Conservation (phyloP, 225 moss, liverwort and hornwort genomes). For the Marchantia paleacea region DNA sequence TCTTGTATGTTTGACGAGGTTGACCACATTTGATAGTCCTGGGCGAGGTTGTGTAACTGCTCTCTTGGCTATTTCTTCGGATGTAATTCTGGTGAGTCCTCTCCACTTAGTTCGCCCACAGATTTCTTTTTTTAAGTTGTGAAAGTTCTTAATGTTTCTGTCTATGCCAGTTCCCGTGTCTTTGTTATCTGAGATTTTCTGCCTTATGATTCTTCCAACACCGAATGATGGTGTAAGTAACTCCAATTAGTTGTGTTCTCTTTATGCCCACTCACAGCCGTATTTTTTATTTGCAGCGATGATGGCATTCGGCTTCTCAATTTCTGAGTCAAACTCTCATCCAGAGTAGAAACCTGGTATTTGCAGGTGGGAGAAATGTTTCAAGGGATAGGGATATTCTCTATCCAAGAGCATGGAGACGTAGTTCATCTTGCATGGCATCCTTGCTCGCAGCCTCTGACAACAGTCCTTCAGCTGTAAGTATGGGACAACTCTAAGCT, state of each 20-base stretch:
- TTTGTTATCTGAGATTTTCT: too few species aligned
- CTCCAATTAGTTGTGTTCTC: too few species aligned
- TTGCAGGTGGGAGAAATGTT: conserved; percentile 37
- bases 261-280: too few species aligned
- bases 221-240: too few species aligned
- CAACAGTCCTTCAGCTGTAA: conserved; percentile 33
- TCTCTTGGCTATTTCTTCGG: conserved; percentile 14
- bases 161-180: too few species aligned
- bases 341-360: too few species aligned
- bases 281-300: too few species aligned
- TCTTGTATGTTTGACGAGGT: conserved; percentile 29
- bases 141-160: too few species aligned
- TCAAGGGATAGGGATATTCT: conserved; percentile 30
- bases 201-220: too few species aligned
- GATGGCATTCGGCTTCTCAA: too few species aligned
- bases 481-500: neutral
- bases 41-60: conserved; percentile 28
- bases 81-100: conserved; percentile 26
- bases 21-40: conserved; percentile 31
- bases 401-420: conserved; percentile 25
- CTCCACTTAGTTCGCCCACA: neutral
- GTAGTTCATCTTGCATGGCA: conserved; percentile 42
- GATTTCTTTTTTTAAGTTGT: neutral
- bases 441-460: conserved; percentile 33
- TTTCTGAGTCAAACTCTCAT: too few species aligned